Conservation (phyloP, 805 yeast species). For the Zygosaccharomyces bisporus region DNA sequence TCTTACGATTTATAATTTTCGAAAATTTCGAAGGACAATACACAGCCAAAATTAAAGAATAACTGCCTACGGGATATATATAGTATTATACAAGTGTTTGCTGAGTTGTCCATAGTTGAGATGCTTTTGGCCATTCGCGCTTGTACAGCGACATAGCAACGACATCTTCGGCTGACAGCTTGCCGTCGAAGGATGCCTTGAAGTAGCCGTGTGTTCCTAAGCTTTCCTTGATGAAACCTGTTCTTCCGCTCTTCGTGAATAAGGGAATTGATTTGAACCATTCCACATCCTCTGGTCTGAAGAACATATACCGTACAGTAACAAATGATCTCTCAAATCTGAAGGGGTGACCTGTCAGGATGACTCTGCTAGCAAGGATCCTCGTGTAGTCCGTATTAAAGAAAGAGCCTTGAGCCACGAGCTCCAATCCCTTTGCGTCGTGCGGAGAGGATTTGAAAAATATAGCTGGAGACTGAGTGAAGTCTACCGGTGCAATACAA, state of each 20-base stretch:
- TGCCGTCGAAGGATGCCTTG: slow-evolving; percentile 92
- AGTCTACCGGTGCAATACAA: slow-evolving; percentile 79
- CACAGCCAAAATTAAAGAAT: background rate
- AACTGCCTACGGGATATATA: background rate
- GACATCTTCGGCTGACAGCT: slow-evolving; percentile 84
- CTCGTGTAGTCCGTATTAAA: slow-evolving; percentile 81
- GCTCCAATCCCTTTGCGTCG: slow-evolving; percentile 48
- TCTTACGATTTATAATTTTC: background rate
- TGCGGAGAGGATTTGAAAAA: slow-evolving; percentile 61
- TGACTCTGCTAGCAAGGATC: slow-evolving; percentile 79
- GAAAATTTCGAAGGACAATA: background rate
- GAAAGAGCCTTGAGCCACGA: slow-evolving; percentile 89
- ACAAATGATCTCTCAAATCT: slow-evolving; percentile 91
- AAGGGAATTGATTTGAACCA: slow-evolving; percentile 90
- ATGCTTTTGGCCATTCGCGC: slow-evolving; percentile 81
- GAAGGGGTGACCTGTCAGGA: slow-evolving; percentile 90
- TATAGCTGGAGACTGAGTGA: slow-evolving; percentile 79
- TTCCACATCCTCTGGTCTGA: slow-evolving; percentile 81
- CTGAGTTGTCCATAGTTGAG: slow-evolving; percentile 18
- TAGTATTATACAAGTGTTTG: background rate
- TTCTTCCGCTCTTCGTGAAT: slow-evolving; percentile 87
- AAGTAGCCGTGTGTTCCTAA: slow-evolving; percentile 98
- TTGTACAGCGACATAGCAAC: slow-evolving; percentile 92
- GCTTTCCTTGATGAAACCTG: slow-evolving; percentile 91
- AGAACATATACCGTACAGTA: slow-evolving; percentile 96